Base-by-base conservation (phyloP, 768 basidiomycete species). In the Amanita rubescens region DNA sequence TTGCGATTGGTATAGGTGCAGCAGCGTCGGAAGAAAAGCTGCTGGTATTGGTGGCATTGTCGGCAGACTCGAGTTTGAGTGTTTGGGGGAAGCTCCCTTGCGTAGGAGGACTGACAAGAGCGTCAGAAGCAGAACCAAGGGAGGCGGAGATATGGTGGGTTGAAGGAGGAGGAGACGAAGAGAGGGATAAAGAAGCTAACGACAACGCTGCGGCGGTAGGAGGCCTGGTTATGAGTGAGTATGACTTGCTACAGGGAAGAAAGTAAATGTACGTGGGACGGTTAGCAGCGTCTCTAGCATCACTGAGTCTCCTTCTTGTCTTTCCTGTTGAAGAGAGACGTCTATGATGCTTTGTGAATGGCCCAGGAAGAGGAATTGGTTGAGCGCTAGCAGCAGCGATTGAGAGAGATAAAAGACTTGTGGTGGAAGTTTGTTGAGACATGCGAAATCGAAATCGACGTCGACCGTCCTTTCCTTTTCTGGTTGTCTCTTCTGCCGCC, bases 251-350 rank as follows among this genome's bases (percentile, higher is more conserved):
- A n/a, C 30, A 51, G 15, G 11, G 22, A 8, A 8, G 50, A 46
- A 51, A 53, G 39, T 48, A 34, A 22, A 19, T 84, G 74, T 68
- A 90, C 87, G 80, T 79, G 49, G 85, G 85, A 48, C 89, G 75
- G 53, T 73, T 74, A 48, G 85, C 84, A 41, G 89, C 89, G 66
- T 90, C 88, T 46, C 85, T 74, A 22, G 87, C 88, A 65, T 90
- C 89, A 66, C 86, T 89, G 58, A 88, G 65, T 53, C 89, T 73
- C 60, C 89, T 76, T 63, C 81, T 80, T 22, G 79, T 74, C 67
- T 86, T 81, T 17, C 87, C 84, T 10, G 81, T 76, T 0, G 87
- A 89, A 15, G 85, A 82, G 17, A 88, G 69, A 15, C 87, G 75
- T 50, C 88, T 81, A 65, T 88, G 85, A 60, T 85, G 72, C 60